phyloP scores from a whole-genome alignment of 441 rosid genomes.

The Aleurites moluccanus region DNA sequence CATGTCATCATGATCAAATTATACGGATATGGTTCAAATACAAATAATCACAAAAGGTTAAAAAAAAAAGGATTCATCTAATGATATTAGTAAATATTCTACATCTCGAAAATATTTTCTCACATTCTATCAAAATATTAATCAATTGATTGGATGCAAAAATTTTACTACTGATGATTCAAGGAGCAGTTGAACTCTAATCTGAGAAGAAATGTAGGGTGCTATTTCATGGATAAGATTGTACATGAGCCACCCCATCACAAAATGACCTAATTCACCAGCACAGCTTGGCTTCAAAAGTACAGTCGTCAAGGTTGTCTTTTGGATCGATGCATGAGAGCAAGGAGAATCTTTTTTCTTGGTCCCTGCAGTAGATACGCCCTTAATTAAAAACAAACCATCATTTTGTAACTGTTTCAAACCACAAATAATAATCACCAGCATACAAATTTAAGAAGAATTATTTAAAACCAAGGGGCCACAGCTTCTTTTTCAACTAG shows the following conservation, averaged over 20 bases:
- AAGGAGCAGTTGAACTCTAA: constrained; percentile 5
- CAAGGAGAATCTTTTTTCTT: constrained; percentile 86
- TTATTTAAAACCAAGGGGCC: neutral
- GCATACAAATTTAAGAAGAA: neutral
- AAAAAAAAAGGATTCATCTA: neutral
- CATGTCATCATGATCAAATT: too few species aligned
- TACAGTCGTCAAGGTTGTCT: constrained; percentile 27
- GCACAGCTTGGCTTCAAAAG: neutral
- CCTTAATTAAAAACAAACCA: neutral
- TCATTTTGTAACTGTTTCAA: neutral
- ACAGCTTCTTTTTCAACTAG: neutral
- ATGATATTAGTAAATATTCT: constrained; percentile 16
- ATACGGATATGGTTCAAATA: neutral
- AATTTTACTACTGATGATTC: constrained; percentile 7
- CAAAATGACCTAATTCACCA: neutral
- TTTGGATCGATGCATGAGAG: constrained; percentile 55
- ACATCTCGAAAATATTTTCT: constrained; percentile 25
- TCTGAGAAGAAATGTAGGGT: constrained; percentile 15
- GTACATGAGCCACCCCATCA: constrained; percentile 17
- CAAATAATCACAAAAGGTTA: neutral
- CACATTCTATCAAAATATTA: constrained; percentile 8
- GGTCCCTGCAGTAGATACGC: constrained; percentile 67
- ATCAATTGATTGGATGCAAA: constrained; percentile 17
- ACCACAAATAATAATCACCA: too few species aligned
- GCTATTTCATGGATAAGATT: constrained; percentile 14